phyloP scores from a whole-genome alignment of 805 yeast genomes.

The Kuraishia borneana region DNA sequence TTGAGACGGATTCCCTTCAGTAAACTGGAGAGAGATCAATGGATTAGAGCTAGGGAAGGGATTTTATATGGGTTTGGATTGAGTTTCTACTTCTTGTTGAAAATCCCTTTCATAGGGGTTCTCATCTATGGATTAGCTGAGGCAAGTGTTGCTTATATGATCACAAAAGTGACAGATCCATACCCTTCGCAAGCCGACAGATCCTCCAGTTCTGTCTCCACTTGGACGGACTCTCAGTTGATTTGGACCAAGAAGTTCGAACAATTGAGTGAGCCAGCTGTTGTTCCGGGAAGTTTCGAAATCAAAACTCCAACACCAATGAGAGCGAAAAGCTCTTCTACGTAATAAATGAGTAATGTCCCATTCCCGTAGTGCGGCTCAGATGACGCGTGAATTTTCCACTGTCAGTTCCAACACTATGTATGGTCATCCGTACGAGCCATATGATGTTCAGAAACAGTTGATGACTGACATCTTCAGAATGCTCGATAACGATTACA shows the following conservation, averaged over 20 bases:
- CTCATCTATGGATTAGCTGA: slow-evolving; percentile 41
- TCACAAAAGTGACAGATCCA: slow-evolving; percentile 42
- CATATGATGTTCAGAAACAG: slow-evolving; percentile 68
- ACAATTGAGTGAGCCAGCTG: background rate
- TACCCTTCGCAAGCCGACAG: slow-evolving; percentile 13
- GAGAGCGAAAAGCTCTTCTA: too few relatives aligned
- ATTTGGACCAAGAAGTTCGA: slow-evolving; percentile 1
- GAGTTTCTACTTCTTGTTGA: slow-evolving; percentile 29
- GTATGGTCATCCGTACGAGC: slow-evolving; percentile 83
- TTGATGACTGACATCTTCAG: slow-evolving; percentile 70
- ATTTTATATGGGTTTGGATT: slow-evolving; percentile 45
- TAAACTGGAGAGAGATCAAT: slow-evolving; percentile 27
- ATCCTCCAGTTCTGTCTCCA: background rate
- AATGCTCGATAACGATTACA: slow-evolving; percentile 38
- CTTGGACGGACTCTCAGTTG: slow-evolving; percentile 1
- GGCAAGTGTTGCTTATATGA: slow-evolving; percentile 38
- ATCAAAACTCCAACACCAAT: too few relatives aligned
- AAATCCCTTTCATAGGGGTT: slow-evolving; percentile 33
- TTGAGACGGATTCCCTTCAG: slow-evolving; percentile 34
- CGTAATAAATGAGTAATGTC: too few relatives aligned
- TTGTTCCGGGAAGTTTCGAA: slow-evolving; percentile 1
- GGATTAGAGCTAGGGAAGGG: slow-evolving; percentile 45
- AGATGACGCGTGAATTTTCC: too few relatives aligned
- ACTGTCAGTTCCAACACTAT: too few relatives aligned
- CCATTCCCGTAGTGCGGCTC: too few relatives aligned